A percentile compares a stretch with the other conserved stretches of the same genome.
These are phyloP conservation scores for Trichoderma aggressivum DNA, from an alignment of 2,329 filamentous ascomycete genomes.

Conservation along the genomic window DNA sequence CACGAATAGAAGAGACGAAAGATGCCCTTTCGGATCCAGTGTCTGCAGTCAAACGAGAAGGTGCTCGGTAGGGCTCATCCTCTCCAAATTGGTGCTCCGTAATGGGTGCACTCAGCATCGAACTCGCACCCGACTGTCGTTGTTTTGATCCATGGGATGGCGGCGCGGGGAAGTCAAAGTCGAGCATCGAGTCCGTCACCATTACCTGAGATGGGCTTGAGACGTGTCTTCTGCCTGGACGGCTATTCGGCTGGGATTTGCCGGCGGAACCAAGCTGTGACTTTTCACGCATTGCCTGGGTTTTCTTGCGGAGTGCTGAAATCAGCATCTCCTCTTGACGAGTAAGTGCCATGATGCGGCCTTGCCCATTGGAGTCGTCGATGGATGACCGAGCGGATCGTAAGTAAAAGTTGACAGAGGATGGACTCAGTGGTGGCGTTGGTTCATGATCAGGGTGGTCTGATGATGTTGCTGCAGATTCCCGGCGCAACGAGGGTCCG, in stretches of 20 bases:
- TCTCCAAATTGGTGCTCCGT: conserved; percentile 3
- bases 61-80: background rate
- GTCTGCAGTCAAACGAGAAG: conserved; percentile 1
- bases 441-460: conserved; percentile 34
- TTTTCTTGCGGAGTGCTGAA: conserved; percentile 54
- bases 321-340: conserved; percentile 57
- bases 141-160: conserved; percentile 23
- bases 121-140: conserved; percentile 24
- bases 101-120: conserved; percentile 17
- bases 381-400: conserved; percentile 39
- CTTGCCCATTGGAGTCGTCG: conserved; percentile 30
- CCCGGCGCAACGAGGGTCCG: conserved; percentile 16
- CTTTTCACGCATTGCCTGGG: conserved; percentile 50
- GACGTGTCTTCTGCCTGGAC: conserved; percentile 24
- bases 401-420: conserved; percentile 48
- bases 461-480: conserved; percentile 28
- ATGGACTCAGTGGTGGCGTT: conserved; percentile 51
- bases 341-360: conserved; percentile 55
- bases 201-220: conserved; percentile 32
- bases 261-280: conserved; percentile 24
- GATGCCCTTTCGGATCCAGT: conserved; percentile 5
- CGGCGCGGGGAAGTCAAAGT: conserved; percentile 36
- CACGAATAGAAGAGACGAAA: conserved; percentile 23
- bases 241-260: background rate
- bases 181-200: conserved; percentile 30